These are phyloP conservation scores for Diophrys appendiculata DNA, from an alignment of 73 alveolate genomes.

Conservation along the genomic window DNA sequence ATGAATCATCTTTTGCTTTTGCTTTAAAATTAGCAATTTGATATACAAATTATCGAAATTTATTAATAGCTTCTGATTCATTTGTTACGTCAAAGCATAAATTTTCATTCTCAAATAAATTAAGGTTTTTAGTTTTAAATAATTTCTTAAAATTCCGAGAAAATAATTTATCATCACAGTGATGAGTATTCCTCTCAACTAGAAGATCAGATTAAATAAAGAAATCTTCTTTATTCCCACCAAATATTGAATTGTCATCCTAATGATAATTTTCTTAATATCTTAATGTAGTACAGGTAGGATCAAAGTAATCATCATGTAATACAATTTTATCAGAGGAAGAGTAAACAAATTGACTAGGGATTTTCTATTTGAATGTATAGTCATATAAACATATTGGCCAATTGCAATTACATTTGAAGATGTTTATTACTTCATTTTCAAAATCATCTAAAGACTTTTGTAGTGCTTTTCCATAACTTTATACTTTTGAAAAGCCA, in stretches of 20 bases:
- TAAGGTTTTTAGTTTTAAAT: neutral
- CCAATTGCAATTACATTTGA: constrained; percentile 50
- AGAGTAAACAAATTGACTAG: neutral
- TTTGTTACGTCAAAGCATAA: neutral
- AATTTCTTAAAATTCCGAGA: neutral
- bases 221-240: neutral
- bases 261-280: neutral
- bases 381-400: constrained; percentile 64
- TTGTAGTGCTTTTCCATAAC: neutral
- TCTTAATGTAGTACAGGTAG: neutral
- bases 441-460: neutral
- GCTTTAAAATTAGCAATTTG: too few relatives aligned
- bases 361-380: constrained; percentile 36
- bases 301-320: constrained; percentile 1
- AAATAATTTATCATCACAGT: neutral
- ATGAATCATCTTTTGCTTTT: neutral
- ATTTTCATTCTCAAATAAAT: neutral
- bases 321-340: neutral
- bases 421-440: constrained; percentile 3
- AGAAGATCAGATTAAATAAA: neutral
- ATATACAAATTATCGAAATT: neutral
- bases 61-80: neutral
- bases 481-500: neutral
- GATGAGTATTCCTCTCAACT: neutral
- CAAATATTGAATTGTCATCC: neutral